phyloP scores from a whole-genome alignment of 2,329 filamentous ascomycete species.

The Diaporthe caulivora region DNA sequence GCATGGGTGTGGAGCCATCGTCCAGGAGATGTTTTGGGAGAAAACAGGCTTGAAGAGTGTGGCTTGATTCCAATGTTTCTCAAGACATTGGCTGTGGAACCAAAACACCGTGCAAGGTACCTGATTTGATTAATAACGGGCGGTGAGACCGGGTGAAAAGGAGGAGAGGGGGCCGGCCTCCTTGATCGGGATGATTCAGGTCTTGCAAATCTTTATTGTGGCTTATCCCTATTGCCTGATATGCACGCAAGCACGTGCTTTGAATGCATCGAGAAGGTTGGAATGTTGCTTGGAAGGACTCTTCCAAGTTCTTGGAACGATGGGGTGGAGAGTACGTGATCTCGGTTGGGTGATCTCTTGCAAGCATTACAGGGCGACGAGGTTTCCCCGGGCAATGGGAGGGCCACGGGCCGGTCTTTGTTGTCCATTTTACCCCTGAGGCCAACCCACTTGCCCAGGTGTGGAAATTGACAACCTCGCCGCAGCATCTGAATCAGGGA shows the following conservation, averaged over 20 bases:
- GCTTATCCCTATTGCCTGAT: background rate
- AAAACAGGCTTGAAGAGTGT: background rate
- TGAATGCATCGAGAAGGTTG: background rate
- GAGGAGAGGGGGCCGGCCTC: background rate
- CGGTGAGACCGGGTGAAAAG: constrained; percentile 15
- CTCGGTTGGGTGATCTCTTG: constrained; percentile 25
- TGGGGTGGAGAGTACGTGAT: constrained; percentile 22
- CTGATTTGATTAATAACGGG: constrained; percentile 5
- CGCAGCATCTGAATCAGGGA: constrained; percentile 30
- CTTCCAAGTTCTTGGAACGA: constrained; percentile 9
- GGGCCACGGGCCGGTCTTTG: constrained; percentile 31
- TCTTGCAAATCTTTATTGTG: background rate
- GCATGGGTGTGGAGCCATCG: background rate
- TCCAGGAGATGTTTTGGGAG: no score
- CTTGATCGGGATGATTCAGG: background rate
- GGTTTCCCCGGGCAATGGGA: constrained; percentile 27
- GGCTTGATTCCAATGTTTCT: constrained; percentile 7
- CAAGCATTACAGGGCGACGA: constrained; percentile 14
- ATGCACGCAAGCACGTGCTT: background rate
- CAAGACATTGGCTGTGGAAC: constrained; percentile 9
- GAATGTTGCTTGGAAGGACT: background rate
- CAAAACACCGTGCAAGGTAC: background rate
- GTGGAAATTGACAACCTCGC: constrained; percentile 32
- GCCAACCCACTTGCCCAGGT: constrained; percentile 27
- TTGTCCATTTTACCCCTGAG: constrained; percentile 29